Base-by-base conservation (phyloP, 1,139 yeast genomes). In the Kurtzmaniella quercitrusa region DNA sequence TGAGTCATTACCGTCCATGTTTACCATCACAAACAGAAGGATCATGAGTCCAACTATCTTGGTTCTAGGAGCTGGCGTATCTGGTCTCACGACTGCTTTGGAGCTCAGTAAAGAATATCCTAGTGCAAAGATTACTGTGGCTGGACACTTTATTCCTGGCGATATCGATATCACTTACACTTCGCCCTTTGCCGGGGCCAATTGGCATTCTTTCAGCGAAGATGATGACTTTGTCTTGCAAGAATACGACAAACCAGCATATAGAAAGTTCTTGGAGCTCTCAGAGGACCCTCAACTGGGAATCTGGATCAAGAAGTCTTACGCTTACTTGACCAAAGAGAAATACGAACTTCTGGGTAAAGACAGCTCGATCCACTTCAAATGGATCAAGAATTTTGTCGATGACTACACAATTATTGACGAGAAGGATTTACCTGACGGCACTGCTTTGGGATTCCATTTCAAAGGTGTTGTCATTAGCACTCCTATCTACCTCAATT, bases 391-490 rank as follows among this genome's bases (percentile, higher is more conserved):
- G n/a, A 57, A 59, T 34, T 51, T 63, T 27, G 71, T 70, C n/a
- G 57, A 63, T 23, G 71, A 65, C 9, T 70, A 62, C 45, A 52
- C 58, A 43, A 57, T 57, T 9, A 38, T 74, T 2, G 52, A 57
- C 1, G 41, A 46, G 1, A 44, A 49, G 1, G 69, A 74, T 24
- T 60, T 73, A 23, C 70, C 60, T 19, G 51, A 49, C 0, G 73
- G 62, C 1, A 54, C 60, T 12, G 56, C 54, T 1, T 65, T 60
- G 48, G 84, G 81, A 2, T 66, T 56, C 44, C 59, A 56, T 40
- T 79, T 59, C 52, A 68, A 65, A 40, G 79, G 82, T 0, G 65
- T 79, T 41, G 76, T 77, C 37, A 68, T 79, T 38, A 65, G 79
- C 10, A 75, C 75, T 2, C 72, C 79, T 12, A 62, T 71, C 21